A percentile compares a stretch with the other conserved stretches of the same genome.
phyloP scores from a whole-genome alignment of 768 basidiomycete species.

The Mycena olivaceomarginata region DNA sequence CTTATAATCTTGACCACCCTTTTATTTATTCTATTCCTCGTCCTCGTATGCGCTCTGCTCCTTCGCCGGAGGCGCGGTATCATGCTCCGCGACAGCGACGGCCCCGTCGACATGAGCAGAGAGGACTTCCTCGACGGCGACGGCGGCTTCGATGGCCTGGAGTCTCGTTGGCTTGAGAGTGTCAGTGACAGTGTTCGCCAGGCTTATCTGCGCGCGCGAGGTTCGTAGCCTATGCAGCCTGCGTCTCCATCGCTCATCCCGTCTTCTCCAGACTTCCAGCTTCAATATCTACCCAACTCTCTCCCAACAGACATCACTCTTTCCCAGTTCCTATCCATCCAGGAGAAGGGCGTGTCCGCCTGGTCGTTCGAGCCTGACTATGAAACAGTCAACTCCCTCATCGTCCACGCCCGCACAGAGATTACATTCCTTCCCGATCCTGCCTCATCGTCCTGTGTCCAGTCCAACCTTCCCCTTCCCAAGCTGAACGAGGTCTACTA shows the following conservation, averaged over 20 bases:
- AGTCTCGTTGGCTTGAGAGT: slow-evolving; percentile 94
- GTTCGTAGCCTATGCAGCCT: slow-evolving; percentile 63
- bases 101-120: slow-evolving; percentile 94
- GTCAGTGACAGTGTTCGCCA: slow-evolving; percentile 79
- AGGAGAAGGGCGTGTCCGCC: slow-evolving; percentile 99
- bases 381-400: slow-evolving; percentile 92
- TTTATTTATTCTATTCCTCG: slow-evolving; percentile 93
- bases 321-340: slow-evolving; percentile 98
- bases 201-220: slow-evolving; percentile 91
- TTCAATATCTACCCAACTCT: slow-evolving; percentile 97
- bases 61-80: slow-evolving; percentile 88
- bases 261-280: slow-evolving; percentile 78
- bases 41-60: slow-evolving; percentile 92
- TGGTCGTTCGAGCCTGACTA: slow-evolving; percentile 99
- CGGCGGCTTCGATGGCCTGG: slow-evolving; percentile 94
- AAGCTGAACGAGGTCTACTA: slow-evolving; percentile 99
- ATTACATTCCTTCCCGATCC: slow-evolving; percentile 99
- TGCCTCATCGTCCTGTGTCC: slow-evolving; percentile 94
- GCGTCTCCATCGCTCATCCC: slow-evolving; percentile 31
- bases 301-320: slow-evolving; percentile 98
- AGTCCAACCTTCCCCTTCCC: slow-evolving; percentile 97
- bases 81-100: slow-evolving; percentile 88
- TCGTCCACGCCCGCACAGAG: slow-evolving; percentile 97
- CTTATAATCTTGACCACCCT: slow-evolving; percentile 96
- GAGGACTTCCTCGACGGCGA: slow-evolving; percentile 94